phyloP scores from a whole-genome alignment of 306 rosid genomes.

The Castanospermum australe region DNA sequence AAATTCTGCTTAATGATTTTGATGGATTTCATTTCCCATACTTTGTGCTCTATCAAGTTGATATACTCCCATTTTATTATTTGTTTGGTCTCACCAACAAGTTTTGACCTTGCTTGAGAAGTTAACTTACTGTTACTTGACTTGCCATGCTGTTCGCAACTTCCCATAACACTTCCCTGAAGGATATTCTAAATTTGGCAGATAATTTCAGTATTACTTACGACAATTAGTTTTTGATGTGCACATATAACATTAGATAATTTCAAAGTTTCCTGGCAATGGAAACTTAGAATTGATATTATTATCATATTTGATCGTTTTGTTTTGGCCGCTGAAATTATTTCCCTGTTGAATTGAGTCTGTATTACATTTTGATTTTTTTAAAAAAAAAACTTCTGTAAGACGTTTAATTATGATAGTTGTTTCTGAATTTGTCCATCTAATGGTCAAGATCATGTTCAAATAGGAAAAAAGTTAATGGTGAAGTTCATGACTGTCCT shows the following conservation, averaged over 20 bases:
- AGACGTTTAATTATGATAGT: neutral
- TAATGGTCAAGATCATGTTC: neutral
- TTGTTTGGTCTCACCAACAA: too few species aligned
- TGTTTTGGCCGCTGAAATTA: neutral
- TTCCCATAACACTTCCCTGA: too few species aligned
- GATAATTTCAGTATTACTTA: too few species aligned
- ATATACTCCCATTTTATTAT: neutral
- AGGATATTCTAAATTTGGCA: too few species aligned
- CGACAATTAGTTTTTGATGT: neutral
- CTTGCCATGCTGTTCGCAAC: too few species aligned
- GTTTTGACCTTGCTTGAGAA: too few species aligned
- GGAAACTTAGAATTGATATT: neutral
- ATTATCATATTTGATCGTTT: neutral
- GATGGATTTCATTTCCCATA: neutral
- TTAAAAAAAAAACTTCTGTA: neutral
- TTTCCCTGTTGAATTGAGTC: neutral
- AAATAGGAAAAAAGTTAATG: neutral
- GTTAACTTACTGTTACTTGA: too few species aligned
- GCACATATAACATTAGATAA: neutral
- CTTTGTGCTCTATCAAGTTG: slow-evolving; percentile 1
- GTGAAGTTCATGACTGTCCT: neutral
- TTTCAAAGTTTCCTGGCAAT: neutral
- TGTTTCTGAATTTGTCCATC: neutral
- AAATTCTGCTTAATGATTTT: slow-evolving; percentile 12
- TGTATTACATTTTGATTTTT: neutral